Evolutionary conservation across 148 eudicot species (phyloP).

Genomic region (Fagopyrum esculentum): DNA sequence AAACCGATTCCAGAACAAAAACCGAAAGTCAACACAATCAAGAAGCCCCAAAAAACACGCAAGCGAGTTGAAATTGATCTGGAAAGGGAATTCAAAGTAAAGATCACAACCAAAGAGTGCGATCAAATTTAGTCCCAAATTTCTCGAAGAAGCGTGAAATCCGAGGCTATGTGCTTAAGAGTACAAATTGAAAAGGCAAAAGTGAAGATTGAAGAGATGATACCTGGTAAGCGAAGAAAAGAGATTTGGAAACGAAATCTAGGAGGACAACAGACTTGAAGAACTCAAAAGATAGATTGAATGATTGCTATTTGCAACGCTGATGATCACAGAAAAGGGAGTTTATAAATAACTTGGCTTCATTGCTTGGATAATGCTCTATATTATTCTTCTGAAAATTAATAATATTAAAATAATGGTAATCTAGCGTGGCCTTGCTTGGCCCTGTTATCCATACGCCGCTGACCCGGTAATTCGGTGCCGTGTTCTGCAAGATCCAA

Average conservation of each 20-base stretch:
- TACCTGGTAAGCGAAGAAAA: slow-evolving; percentile 2
- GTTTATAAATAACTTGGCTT: slow-evolving; percentile 7
- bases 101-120: not conserved
- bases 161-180: not conserved
- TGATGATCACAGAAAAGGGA: not conserved
- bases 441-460: not conserved
- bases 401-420: not conserved
- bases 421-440: not conserved
- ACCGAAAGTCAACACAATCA: not conserved
- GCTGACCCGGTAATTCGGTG: slow-evolving; percentile 2
- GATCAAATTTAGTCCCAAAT: slow-evolving; percentile 4
- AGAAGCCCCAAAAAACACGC: not conserved
- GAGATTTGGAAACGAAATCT: not conserved
- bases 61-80: not conserved
- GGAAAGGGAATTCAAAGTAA: slow-evolving; percentile 2
- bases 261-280: not conserved
- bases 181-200: not conserved
- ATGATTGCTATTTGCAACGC: not conserved
- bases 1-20: not conserved
- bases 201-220: not conserved
- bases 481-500: not conserved
- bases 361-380: not conserved
- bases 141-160: not conserved
- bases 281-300: not conserved
- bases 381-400: not conserved